Conservation (phyloP, 176 grass and related monocot genomes). For the Ensete glaucum region DNA sequence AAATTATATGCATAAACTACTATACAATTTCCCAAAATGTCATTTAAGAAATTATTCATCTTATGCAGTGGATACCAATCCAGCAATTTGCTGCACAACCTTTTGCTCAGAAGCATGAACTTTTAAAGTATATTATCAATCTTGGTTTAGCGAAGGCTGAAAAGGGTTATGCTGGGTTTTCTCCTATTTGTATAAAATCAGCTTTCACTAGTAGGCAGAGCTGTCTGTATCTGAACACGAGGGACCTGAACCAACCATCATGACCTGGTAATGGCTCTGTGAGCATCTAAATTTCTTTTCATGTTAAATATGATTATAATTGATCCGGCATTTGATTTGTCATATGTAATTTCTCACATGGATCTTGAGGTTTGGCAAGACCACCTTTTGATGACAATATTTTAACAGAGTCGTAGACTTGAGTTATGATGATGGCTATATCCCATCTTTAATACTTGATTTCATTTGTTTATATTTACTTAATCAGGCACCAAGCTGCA, state of each 20-base stretch:
- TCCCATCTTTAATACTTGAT: too few species aligned
- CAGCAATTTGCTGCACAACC: constrained; percentile 76
- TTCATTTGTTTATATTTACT: too few species aligned
- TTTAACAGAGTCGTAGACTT: too few species aligned
- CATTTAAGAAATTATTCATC: constrained; percentile 4
- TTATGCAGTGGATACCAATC: constrained; percentile 81
- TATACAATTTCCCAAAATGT: constrained; percentile 6
- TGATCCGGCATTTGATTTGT: background rate
- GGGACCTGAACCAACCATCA: constrained; percentile 43
- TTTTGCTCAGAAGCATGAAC: constrained; percentile 70
- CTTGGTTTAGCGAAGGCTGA: constrained; percentile 61
- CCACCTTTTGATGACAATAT: too few species aligned
- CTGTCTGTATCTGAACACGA: constrained; percentile 57
- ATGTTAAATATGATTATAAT: background rate
- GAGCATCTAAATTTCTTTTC: background rate
- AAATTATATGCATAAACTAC: background rate
- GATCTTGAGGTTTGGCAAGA: too few species aligned
- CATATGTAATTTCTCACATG: background rate
- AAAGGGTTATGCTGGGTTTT: constrained; percentile 66
- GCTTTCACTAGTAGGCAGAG: constrained; percentile 42
- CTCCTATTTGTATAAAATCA: constrained; percentile 55
- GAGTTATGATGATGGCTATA: too few species aligned
- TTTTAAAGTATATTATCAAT: constrained; percentile 67
- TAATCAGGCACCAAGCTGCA: too few species aligned
- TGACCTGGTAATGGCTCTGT: constrained; percentile 14